A percentile compares a stretch with the other conserved stretches of the same genome.
phyloP scores from a whole-genome alignment of 2,329 filamentous ascomycete species.

The Davidsoniella eucalypti region DNA sequence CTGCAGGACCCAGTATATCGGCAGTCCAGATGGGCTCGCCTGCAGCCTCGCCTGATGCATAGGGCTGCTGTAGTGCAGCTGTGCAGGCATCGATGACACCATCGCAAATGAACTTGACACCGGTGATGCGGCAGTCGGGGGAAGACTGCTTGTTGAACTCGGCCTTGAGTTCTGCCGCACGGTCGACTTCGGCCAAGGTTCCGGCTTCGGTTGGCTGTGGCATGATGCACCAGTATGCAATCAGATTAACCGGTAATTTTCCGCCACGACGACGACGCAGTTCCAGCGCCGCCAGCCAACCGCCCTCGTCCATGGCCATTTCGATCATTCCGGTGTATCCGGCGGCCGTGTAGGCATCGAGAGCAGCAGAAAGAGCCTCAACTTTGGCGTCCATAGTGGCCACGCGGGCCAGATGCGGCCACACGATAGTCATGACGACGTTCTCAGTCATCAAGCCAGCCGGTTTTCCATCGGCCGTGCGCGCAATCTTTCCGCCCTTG shows the following conservation, averaged over 20 bases:
- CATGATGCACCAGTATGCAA: conserved; percentile 40
- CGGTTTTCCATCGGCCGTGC: conserved; percentile 29
- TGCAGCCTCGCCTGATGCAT: conserved; percentile 30
- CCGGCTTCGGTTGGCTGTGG: conserved; percentile 27
- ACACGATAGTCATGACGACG: conserved; percentile 34
- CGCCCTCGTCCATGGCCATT: conserved; percentile 45
- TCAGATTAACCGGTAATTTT: conserved; percentile 28
- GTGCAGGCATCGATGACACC: conserved; percentile 51
- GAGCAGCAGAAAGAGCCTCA: conserved; percentile 30
- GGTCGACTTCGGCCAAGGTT: conserved; percentile 31
- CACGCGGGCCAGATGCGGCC: conserved; percentile 35
- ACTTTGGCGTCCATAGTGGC: conserved; percentile 31
- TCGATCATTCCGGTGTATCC: conserved; percentile 41
- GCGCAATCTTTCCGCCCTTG: conserved; percentile 34
- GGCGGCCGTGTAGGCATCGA: conserved; percentile 31
- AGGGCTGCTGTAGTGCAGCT: conserved; percentile 42
- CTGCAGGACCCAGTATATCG: conserved; percentile 34
- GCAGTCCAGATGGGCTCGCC: conserved; percentile 36
- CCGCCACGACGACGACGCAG: conserved; percentile 23
- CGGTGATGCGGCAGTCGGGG: conserved; percentile 32
- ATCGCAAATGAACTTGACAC: conserved; percentile 49
- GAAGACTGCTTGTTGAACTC: conserved; percentile 21
- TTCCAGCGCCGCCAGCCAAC: conserved; percentile 34
- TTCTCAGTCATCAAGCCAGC: conserved; percentile 36
- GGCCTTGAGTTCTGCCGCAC: conserved; percentile 28